Evolutionary conservation across 106 monocot genomes (phyloP), one percentile per base, ranked within the genome.

Genomic region (Narthecium ossifragum): DNA sequence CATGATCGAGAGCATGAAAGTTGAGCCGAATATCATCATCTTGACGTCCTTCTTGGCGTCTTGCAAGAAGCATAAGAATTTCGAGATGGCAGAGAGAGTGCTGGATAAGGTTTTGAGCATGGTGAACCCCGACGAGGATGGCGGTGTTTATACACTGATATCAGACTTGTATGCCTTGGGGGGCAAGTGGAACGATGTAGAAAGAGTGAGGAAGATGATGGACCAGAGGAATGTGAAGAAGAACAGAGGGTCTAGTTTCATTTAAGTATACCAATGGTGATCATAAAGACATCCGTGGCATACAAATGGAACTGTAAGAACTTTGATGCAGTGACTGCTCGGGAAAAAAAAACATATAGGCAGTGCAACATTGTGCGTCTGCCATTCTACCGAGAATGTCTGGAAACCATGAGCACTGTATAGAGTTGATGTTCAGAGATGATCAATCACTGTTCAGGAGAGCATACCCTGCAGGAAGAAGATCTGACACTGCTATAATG

Each of bases 151-250:
- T 31, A 61, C 75, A 40, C 73, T 91, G 30, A 61, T 79, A 18
- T 76, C 90, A 8, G 82, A 91, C 63, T 53, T 91, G 32, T 91
- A 85, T 72, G 82, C 82, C 0, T 28, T 85, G 71, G 78, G 47
- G 2, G 73, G 79, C 7, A 73, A 48, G 40, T 91, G 90, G 90
- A 65, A 68, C 39, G 79, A 79, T 59, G 82, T 70, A 30, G 66
- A 82, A 43, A 51, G 63, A 27, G 70, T 91, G 26, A 79, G 90
- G 62, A 69, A 29, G 40, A 39, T 82, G 70, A 85, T 82, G 73
- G 90, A 82, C 18, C 36, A 53, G 12, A 33, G 30, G 23, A 62
- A 53, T 51, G 74, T 82, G 43, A 74, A 48, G 64, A 86, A 91
- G 62, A 79, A 46, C 26, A 73, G 70, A 33, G 85, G 85, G 12